Evolutionary conservation across 139 green algal genomes (phyloP), one percentile per base, ranked within the genome.

Genomic region (Microglena sp.): DNA sequence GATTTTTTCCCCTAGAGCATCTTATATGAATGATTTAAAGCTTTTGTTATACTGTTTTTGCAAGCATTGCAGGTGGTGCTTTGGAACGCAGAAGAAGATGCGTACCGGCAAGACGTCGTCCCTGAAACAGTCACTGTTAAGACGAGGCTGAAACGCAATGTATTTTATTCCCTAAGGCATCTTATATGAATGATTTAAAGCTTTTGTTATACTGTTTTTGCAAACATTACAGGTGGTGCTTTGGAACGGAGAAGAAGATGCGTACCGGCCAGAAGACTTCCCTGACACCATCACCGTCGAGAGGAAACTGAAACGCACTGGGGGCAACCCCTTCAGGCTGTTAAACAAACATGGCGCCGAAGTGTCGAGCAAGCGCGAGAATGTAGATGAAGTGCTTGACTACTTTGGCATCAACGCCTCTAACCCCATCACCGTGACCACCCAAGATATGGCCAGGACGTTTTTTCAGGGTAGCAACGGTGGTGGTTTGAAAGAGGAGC

Each of bases 351-450:
- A 59, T 27, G 21, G 28, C 18, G 28, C 6, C 11, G 50, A 11
- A 26, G 21, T 18, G 6, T 32, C 22, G 21, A 24, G 21, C 18
- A 27, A n/a, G n/a, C n/a, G n/a, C n/a, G n/a, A n/a, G n/a, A n/a
- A n/a, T n/a, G n/a, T n/a, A n/a, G n/a, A 24, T n/a, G 11, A 30
- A 11, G 21, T 86, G 65, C 54, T 82, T 50, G 72, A 81, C 5
- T 62, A 83, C 55, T 71, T 82, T n/a, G 61, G 27, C 34, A 61
- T 86, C 8, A 60, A 83, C 45, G 76, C 70, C 1, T 45, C 34
- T 36, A 86, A 86, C 67, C 75, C 79, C 4, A 66, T 82, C 18
- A 76, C 66, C 2, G 66, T 83, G 28, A 74, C 83, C 69, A 86
- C 75, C 2, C 79, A 85, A 72, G 68, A 92, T 67, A 84, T 72